Evolutionary conservation across 257 asterid species (phyloP).

Genomic region (Solanum ossicruentum): DNA sequence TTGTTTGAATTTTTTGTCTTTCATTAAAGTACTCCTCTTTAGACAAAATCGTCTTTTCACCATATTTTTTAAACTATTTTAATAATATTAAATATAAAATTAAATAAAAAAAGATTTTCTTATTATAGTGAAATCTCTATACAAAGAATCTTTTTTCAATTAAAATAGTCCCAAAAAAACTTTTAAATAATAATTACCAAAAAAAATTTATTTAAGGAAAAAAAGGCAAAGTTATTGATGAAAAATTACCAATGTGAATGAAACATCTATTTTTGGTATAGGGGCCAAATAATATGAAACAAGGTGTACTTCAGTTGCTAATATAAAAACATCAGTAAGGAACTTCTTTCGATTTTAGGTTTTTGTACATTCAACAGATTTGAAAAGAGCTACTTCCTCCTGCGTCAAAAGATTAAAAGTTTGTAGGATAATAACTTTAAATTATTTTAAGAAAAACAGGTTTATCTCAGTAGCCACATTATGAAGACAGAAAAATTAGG

Average conservation of each 20-base stretch:
- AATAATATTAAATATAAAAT: too few relatives aligned
- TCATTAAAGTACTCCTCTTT: too few relatives aligned
- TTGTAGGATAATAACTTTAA: not conserved
- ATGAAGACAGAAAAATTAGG: not conserved
- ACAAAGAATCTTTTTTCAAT: too few relatives aligned
- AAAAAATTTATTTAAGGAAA: too few relatives aligned
- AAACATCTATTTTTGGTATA: not conserved
- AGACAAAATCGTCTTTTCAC: too few relatives aligned
- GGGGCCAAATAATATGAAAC: not conserved
- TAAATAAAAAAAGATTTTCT: too few relatives aligned
- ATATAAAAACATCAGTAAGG: not conserved
- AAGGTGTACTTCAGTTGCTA: not conserved
- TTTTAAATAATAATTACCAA: too few relatives aligned
- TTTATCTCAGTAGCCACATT: not conserved
- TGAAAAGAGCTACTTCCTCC: not conserved
- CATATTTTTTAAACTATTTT: too few relatives aligned
- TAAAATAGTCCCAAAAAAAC: too few relatives aligned
- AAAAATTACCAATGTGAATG: not conserved
- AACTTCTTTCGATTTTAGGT: not conserved
- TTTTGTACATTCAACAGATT: not conserved
- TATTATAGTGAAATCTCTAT: too few relatives aligned
- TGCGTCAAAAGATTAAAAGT: not conserved
- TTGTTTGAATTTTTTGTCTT: too few relatives aligned
- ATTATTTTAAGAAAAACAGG: not conserved
- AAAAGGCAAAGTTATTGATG: too few relatives aligned